Evolutionary conservation across 257 asterid species (phyloP).

Genomic region (Jasminum sambac): DNA sequence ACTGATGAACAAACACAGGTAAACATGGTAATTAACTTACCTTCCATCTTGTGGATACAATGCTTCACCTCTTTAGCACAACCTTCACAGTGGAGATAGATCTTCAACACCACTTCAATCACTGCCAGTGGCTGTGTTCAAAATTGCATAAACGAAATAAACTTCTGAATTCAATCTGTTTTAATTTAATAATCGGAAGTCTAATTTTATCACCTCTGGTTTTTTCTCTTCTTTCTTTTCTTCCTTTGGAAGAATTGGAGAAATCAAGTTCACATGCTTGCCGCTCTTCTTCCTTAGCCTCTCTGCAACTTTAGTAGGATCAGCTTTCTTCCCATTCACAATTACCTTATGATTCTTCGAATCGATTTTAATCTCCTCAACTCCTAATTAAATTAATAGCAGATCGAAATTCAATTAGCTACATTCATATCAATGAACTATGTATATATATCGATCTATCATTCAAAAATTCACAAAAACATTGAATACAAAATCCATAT

Average conservation of each 20-base stretch:
- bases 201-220: conserved; percentile 38
- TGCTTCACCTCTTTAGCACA: conserved; percentile 66
- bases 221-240: conserved; percentile 35
- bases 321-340: conserved; percentile 55
- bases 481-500: neutral
- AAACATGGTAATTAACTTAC: conserved; percentile 24
- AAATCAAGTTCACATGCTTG: conserved; percentile 57
- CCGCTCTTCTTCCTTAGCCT: conserved; percentile 64
- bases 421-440: neutral
- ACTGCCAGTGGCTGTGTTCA: conserved; percentile 33
- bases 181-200: neutral
- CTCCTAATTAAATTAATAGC: conserved; percentile 52
- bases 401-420: neutral
- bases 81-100: conserved; percentile 61
- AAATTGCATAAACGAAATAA: neutral
- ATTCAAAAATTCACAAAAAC: neutral
- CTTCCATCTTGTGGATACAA: conserved; percentile 60
- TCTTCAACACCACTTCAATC: conserved; percentile 53
- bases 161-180: neutral
- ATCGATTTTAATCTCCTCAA: conserved; percentile 57
- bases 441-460: neutral
- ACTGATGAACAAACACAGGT: neutral
- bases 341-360: conserved; percentile 43
- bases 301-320: conserved; percentile 55
- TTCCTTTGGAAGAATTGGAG: conserved; percentile 38